These are phyloP conservation scores for Dactylella cylindrospora DNA, from an alignment of 2,329 filamentous ascomycete species.

Conservation along the genomic window DNA sequence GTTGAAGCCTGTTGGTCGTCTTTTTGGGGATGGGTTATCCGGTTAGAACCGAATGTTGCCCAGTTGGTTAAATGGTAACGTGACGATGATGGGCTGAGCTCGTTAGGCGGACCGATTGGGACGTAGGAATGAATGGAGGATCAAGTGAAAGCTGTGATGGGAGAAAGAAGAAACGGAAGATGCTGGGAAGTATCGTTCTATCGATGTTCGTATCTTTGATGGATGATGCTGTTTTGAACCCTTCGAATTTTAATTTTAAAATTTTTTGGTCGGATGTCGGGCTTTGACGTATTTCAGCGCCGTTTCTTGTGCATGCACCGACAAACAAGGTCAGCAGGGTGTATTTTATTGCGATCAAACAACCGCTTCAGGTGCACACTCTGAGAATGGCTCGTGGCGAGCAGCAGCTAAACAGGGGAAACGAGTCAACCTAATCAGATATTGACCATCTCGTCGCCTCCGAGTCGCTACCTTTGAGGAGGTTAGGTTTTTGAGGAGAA, in stretches of 20 bases:
- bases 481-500: conserved; percentile 8
- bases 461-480: conserved; percentile 6
- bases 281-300: conserved; percentile 24
- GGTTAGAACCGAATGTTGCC: no score
- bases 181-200: background rate
- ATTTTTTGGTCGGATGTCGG: conserved; percentile 3
- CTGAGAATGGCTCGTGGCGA: background rate
- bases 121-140: conserved; percentile 1
- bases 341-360: conserved; percentile 44
- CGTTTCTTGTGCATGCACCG: conserved; percentile 9
- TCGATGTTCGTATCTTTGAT: background rate
- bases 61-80: no score
- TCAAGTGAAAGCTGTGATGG: background rate
- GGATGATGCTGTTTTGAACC: background rate
- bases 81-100: conserved; percentile 14
- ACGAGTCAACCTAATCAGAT: no score
- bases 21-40: no score
- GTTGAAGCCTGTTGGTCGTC: no score
- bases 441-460: no score
- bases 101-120: background rate
- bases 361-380: conserved; percentile 19
- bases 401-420: background rate
- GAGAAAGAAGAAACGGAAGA: background rate
- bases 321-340: no score
- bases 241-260: background rate